These are phyloP conservation scores for Moelleriella libera DNA, from an alignment of 2,329 filamentous ascomycete genomes.

Conservation along the genomic window DNA sequence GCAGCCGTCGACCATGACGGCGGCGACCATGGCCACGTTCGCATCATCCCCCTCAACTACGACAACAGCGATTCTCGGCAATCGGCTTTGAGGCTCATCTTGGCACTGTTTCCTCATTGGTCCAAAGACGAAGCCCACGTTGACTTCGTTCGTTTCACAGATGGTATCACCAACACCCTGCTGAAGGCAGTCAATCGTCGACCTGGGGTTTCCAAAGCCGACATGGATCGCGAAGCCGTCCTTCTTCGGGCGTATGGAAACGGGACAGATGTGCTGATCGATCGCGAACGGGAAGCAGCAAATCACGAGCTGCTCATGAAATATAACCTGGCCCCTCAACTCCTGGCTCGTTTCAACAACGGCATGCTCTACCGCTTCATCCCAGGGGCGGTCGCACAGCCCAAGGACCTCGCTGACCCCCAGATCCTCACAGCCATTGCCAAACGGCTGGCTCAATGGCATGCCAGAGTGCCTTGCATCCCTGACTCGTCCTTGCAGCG, in stretches of 20 bases:
- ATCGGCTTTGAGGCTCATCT: slow-evolving; percentile 67
- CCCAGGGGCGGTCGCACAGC: slow-evolving; percentile 63
- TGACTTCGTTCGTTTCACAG: slow-evolving; percentile 83
- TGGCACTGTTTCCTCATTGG: slow-evolving; percentile 76
- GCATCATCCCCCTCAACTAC: slow-evolving; percentile 63
- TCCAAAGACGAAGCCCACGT: slow-evolving; percentile 56
- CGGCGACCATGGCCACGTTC: slow-evolving; percentile 28
- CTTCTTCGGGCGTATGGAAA: slow-evolving; percentile 88
- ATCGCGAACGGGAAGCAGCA: slow-evolving; percentile 70
- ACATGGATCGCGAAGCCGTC: slow-evolving; percentile 73
- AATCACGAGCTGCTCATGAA: slow-evolving; percentile 79
- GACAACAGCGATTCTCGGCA: slow-evolving; percentile 61
- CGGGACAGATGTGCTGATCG: slow-evolving; percentile 88
- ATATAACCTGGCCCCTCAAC: slow-evolving; percentile 67
- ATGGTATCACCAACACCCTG: slow-evolving; percentile 94
- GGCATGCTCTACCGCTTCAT: slow-evolving; percentile 92
- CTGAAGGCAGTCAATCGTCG: slow-evolving; percentile 62
- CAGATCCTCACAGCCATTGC: slow-evolving; percentile 75
- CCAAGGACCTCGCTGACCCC: slow-evolving; percentile 64
- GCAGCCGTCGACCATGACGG: slow-evolving; percentile 13
- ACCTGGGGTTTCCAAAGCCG: slow-evolving; percentile 50
- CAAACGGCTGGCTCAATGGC: slow-evolving; percentile 79
- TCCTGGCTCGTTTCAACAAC: slow-evolving; percentile 88
- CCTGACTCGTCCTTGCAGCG: slow-evolving; percentile 13
- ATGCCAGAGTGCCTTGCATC: slow-evolving; percentile 55